Evolutionary conservation across 164 flowering plant genomes (phyloP).

Genomic region (Cinnamomum micranthum): DNA sequence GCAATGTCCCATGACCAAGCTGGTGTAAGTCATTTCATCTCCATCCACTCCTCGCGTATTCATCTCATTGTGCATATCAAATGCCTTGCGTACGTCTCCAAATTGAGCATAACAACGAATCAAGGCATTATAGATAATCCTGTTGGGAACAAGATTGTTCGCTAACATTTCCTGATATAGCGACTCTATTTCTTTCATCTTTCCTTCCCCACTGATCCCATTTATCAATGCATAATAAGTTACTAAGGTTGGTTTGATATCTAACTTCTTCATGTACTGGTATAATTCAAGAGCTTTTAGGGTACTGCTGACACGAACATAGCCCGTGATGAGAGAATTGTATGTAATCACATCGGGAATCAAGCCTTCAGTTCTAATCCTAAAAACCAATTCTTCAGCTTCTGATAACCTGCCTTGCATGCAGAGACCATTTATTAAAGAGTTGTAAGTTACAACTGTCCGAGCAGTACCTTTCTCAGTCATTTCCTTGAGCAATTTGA

Average conservation of each 20-base stretch:
- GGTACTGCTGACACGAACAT: conserved; percentile 32
- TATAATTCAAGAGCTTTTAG: conserved; percentile 47
- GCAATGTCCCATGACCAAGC: conserved; percentile 46
- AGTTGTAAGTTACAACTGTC: conserved; percentile 64
- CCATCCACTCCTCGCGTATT: conserved; percentile 31
- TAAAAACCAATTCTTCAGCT: conserved; percentile 51
- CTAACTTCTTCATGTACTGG: conserved; percentile 40
- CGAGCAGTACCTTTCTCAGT: conserved; percentile 29
- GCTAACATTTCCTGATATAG: conserved; percentile 48
- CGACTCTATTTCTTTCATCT: conserved; percentile 30
- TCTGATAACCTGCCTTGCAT: conserved; percentile 39
- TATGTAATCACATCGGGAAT: conserved; percentile 68
- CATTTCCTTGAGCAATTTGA: conserved; percentile 47
- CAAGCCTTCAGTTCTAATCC: conserved; percentile 37
- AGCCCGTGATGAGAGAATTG: conserved; percentile 66
- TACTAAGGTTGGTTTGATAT: conserved; percentile 46
- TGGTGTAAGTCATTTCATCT: conserved; percentile 53
- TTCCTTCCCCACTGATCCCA: conserved; percentile 33
- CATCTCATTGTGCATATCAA: conserved; percentile 44
- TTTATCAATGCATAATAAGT: conserved; percentile 54
- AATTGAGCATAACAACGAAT: conserved; percentile 44
- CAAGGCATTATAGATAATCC: conserved; percentile 46
- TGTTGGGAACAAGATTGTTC: conserved; percentile 44
- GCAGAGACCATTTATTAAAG: conserved; percentile 60
- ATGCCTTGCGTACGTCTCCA: conserved; percentile 46